Percentiles rank a stretch among this genome's conserved stretches.
Evolutionary conservation across 2,329 filamentous ascomycete genomes (phyloP).

Genomic region (Beauveria sp.): DNA sequence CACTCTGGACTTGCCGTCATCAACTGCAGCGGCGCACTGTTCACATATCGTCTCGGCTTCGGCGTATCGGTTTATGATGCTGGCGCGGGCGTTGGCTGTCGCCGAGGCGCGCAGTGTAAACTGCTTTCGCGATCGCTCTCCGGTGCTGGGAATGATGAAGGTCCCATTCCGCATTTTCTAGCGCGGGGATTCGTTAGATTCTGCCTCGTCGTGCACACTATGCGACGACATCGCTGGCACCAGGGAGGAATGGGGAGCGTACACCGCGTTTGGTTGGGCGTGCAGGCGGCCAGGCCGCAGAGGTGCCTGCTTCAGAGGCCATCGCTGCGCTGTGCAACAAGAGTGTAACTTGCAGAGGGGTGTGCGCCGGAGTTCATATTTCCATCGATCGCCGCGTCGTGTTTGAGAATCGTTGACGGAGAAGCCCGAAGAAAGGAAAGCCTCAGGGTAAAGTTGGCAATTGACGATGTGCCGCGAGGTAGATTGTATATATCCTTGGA

Average conservation of each 20-base stretch:
- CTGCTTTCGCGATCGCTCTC: conserved; percentile 72
- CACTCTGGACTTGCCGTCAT: conserved; percentile 25
- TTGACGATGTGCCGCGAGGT: not conserved
- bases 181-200: not conserved
- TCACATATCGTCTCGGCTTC: conserved; percentile 14
- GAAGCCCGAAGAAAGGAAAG: not conserved
- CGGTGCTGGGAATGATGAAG: conserved; percentile 78
- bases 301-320: conserved; percentile 5
- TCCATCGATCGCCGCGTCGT: not conserved
- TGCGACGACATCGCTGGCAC: not conserved
- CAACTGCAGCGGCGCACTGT: conserved; percentile 11
- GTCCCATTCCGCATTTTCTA: conserved; percentile 76
- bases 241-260: not conserved
- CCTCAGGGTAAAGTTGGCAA: not conserved
- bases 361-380: not conserved
- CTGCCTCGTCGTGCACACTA: too few relatives aligned
- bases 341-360: not conserved
- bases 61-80: conserved; percentile 11
- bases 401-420: not conserved
- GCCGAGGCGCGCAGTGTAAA: conserved; percentile 63
- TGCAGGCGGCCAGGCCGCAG: conserved; percentile 9
- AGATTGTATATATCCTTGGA: not conserved
- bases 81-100: conserved; percentile 21
- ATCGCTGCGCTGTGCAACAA: not conserved
- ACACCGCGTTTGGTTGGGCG: conserved; percentile 9